Conservation (phyloP, 768 basidiomycete species). For the Fomitopsis serialis region DNA sequence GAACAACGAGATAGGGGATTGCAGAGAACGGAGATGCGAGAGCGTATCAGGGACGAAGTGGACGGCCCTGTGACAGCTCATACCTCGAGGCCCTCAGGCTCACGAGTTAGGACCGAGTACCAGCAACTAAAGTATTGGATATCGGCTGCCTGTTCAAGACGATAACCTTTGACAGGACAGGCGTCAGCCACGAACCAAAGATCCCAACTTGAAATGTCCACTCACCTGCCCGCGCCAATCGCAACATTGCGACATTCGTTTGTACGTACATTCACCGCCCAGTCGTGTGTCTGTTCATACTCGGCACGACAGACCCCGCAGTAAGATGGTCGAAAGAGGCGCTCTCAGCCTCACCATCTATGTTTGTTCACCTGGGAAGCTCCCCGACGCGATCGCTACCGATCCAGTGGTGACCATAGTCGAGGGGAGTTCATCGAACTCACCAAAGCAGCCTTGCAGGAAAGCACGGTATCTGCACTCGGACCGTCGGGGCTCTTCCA, state of each 20-base stretch:
- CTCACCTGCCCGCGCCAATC: no score
- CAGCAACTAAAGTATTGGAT: no score
- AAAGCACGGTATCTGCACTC: constrained; percentile 54
- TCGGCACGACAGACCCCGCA: constrained; percentile 69
- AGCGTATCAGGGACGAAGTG: no score
- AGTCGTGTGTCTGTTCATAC: constrained; percentile 50
- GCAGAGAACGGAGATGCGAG: no score
- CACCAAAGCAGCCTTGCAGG: constrained; percentile 42
- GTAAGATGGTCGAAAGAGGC: constrained; percentile 52
- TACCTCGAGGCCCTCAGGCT: no score
- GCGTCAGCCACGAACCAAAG: no score
- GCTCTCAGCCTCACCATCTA: constrained; percentile 49
- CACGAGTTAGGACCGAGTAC: no score
- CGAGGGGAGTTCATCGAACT: constrained; percentile 52
- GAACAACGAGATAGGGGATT: constrained; percentile 3
- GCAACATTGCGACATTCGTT: no score
- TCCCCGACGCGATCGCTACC: constrained; percentile 42
- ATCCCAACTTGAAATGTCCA: no score
- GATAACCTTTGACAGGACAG: no score
- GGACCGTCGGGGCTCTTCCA: constrained; percentile 47
- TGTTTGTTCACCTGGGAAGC: constrained; percentile 53
- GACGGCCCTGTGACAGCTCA: no score
- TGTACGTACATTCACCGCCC: background rate
- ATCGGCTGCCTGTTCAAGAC: no score
- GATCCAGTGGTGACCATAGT: constrained; percentile 43